These are phyloP conservation scores for Ogataea minuta DNA, from an alignment of 805 yeast genomes.

Conservation along the genomic window DNA sequence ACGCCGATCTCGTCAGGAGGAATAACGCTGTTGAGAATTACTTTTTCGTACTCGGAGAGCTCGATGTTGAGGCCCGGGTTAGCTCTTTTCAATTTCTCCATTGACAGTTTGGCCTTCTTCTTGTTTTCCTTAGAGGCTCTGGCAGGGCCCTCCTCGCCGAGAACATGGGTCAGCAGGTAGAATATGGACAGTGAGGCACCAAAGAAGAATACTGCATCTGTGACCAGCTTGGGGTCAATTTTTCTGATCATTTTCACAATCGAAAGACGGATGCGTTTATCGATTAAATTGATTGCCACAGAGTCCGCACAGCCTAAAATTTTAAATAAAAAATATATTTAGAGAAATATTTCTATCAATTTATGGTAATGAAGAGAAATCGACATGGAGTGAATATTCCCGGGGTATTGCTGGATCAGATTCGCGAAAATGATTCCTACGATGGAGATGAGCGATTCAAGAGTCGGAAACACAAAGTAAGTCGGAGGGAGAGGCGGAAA, in stretches of 20 bases:
- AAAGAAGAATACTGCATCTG: constrained; percentile 33
- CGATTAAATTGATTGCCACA: constrained; percentile 11
- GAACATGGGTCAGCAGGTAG: constrained; percentile 38
- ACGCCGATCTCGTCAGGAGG: constrained; percentile 81
- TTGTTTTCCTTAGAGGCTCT: constrained; percentile 55
- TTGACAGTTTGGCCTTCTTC: constrained; percentile 55
- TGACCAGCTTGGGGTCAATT: constrained; percentile 29
- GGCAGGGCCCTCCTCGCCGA: constrained; percentile 34
- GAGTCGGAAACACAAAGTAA: constrained; percentile 26
- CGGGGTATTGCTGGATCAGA: constrained; percentile 41
- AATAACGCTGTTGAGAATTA: constrained; percentile 74
- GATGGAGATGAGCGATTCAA: constrained; percentile 33
- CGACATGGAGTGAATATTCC: constrained; percentile 41
- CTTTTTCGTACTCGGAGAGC: constrained; percentile 71
- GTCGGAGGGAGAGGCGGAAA: constrained; percentile 40
- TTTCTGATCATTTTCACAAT: constrained; percentile 23
- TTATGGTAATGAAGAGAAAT: constrained; percentile 18
- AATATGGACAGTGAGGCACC: constrained; percentile 57
- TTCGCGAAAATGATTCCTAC: constrained; percentile 36
- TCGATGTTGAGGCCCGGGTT: constrained; percentile 59
- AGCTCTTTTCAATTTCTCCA: constrained; percentile 53
- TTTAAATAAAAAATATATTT: constrained; percentile 2
- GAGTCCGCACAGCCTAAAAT: constrained; percentile 1
- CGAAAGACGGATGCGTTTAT: constrained; percentile 1
- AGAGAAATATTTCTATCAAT: constrained; percentile 3